phyloP scores from a whole-genome alignment of 1,284 basidiomycete species.

The Microbotryomycetes sp. region DNA sequence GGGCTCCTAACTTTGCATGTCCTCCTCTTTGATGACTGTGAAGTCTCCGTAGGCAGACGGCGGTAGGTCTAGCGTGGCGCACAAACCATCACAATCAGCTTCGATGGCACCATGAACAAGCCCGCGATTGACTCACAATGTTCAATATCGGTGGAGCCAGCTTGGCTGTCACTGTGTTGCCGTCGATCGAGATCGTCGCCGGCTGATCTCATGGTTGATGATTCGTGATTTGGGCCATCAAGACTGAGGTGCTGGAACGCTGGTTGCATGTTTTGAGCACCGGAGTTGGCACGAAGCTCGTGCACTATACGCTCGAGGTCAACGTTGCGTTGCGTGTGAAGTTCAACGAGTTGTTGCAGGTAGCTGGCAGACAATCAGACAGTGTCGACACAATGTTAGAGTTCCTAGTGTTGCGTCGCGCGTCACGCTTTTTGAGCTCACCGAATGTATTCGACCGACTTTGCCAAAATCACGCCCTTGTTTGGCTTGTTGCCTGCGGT shows the following conservation, averaged over 20 bases:
- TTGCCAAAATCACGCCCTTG: constrained; percentile 80
- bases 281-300: constrained; percentile 1
- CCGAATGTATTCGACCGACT: constrained; percentile 81
- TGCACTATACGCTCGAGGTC: constrained; percentile 55
- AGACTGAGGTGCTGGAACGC: background rate
- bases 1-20: too few species aligned
- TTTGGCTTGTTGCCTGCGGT: constrained; percentile 60
- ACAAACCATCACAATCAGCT: too few species aligned
- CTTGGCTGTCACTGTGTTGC: too few species aligned
- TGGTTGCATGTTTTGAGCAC: background rate
- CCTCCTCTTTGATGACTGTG: too few species aligned
- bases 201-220: too few species aligned
- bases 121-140: too few species aligned
- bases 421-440: constrained; percentile 44
- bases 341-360: constrained; percentile 71
- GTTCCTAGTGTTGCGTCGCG: too few species aligned
- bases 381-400: background rate
- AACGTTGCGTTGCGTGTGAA: constrained; percentile 64
- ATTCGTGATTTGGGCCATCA: background rate
- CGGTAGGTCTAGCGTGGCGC: too few species aligned
- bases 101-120: too few species aligned
- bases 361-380: constrained; percentile 49
- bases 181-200: too few species aligned
- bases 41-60: too few species aligned
- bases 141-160: too few species aligned